Evolutionary conservation across 2,329 filamentous ascomycete genomes (phyloP), one percentile per base, ranked within the genome.

Genomic region (Diaporthe batatas): DNA sequence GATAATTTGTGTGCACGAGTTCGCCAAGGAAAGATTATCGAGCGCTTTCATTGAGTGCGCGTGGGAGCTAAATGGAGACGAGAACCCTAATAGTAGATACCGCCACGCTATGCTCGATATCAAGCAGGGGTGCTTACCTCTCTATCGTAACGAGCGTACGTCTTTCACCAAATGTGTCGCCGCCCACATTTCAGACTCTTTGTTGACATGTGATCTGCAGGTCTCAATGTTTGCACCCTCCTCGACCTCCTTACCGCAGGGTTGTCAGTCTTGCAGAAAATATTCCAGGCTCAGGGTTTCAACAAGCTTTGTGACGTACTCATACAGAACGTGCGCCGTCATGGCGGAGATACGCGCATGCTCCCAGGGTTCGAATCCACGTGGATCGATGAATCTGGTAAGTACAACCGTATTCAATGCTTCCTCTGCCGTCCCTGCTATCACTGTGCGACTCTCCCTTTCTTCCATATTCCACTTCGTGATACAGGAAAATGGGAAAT

Each of bases 321-420:
- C 2, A 49, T 7, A n/a, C 0, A 11, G 2, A 49, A n/a, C 8
- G 10, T 65, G 8, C 7, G 11, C 14, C 2, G 21, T n/a, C 5
- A 23, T 32, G 14, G 42, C 18, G 7, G 32, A 8, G 14, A 3
- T 7, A 18, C 2, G 2, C 2, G 12, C 16, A 1, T 2, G 1
- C 0, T n/a, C n/a, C n/a, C n/a, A n/a, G n/a, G n/a, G n/a, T n/a
- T 23, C 23, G 16, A 42, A 11, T 68, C 2, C 29, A 29, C 29
- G 29, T 29, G 65, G 65, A 57, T 68, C 8, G 51, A 68, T n/a
- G 23, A 25, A 23, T 51, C 65, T n/a, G 59, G 59, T 65, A 51
- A 65, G 59, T 6, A 65, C 18, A 49, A 12, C 8, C 7, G 44
- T 1, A 12, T n/a, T 49, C 8, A 7, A 21, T 1, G 11, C 11